phyloP scores from a whole-genome alignment of 2,329 filamentous ascomycete species.

The Chalara sp. region DNA sequence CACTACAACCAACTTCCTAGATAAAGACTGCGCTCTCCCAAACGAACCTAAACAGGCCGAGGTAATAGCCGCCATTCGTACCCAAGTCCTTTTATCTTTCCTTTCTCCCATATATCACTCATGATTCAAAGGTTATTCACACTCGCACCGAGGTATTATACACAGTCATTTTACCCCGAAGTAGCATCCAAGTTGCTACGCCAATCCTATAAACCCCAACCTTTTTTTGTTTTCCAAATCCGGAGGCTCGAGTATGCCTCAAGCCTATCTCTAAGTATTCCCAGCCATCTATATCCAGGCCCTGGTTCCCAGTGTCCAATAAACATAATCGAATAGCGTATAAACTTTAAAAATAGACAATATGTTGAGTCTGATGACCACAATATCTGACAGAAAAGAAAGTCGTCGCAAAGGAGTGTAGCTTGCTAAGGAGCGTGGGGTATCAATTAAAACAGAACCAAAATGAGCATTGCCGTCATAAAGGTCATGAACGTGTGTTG shows the following conservation, averaged over 20 bases:
- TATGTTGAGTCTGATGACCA: conserved; percentile 9
- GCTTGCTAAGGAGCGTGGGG: conserved; percentile 25
- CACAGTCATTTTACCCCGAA: neutral
- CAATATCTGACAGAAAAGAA: conserved; percentile 1
- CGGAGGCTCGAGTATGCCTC: neutral
- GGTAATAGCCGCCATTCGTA: conserved; percentile 25
- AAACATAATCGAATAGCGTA: neutral
- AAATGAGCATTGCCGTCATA: conserved; percentile 7
- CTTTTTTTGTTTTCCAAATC: neutral
- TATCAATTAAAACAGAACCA: conserved; percentile 9
- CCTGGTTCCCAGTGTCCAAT: neutral
- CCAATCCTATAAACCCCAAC: neutral
- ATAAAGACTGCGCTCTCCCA: conserved; percentile 28
- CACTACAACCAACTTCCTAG: neutral
- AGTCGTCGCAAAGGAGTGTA: conserved; percentile 13
- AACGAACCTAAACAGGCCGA: conserved; percentile 9
- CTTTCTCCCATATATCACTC: neutral
- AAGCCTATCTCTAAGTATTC: neutral
- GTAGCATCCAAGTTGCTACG: neutral
- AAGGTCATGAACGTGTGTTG: conserved; percentile 10
- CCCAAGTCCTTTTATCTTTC: neutral
- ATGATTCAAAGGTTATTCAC: neutral
- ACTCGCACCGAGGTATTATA: neutral
- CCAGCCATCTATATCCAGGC: neutral
- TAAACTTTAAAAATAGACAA: conserved; percentile 3